Conservation (phyloP, 1,139 yeast genomes). For the Protomyces arabidopsidicola region DNA sequence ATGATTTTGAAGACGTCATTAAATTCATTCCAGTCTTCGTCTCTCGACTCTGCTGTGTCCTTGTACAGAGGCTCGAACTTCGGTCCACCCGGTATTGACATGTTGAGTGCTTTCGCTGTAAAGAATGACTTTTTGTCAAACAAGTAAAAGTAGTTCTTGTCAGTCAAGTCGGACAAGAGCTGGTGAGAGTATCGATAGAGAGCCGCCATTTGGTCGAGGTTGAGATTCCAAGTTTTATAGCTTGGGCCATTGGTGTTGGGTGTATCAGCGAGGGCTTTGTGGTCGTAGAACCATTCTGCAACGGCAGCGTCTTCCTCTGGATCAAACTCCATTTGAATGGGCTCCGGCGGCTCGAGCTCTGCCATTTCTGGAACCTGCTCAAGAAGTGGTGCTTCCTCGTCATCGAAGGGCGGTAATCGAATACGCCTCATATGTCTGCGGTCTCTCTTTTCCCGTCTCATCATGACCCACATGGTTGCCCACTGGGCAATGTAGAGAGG, state of each 20-base stretch:
- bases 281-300: slow-evolving; percentile 75
- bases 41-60: slow-evolving; percentile 54
- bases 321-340: slow-evolving; percentile 62
- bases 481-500: slow-evolving; percentile 92
- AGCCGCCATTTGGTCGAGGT: slow-evolving; percentile 58
- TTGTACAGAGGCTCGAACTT: slow-evolving; percentile 85
- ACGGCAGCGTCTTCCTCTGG: slow-evolving; percentile 56
- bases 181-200: slow-evolving; percentile 67
- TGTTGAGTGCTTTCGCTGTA: slow-evolving; percentile 85
- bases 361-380: slow-evolving; percentile 76
- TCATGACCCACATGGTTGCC: slow-evolving; percentile 87
- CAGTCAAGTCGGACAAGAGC: slow-evolving; percentile 54
- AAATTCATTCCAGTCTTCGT: slow-evolving; percentile 82
- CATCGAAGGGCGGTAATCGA: slow-evolving; percentile 95
- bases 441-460: slow-evolving; percentile 92
- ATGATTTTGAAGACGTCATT: slow-evolving; percentile 83
- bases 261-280: slow-evolving; percentile 61
- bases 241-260: slow-evolving; percentile 66
- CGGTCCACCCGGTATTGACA: slow-evolving; percentile 92
- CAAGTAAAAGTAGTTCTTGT: slow-evolving; percentile 58
- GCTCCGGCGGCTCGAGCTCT: slow-evolving; percentile 63
- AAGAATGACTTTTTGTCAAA: slow-evolving; percentile 74
- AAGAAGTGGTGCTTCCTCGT: slow-evolving; percentile 82
- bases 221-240: slow-evolving; percentile 67
- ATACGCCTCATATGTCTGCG: slow-evolving; percentile 83